Evolutionary conservation across 1,284 basidiomycete genomes (phyloP), one percentile per base, ranked within the genome.

Genomic region (Cryptococcus maquisensis): DNA sequence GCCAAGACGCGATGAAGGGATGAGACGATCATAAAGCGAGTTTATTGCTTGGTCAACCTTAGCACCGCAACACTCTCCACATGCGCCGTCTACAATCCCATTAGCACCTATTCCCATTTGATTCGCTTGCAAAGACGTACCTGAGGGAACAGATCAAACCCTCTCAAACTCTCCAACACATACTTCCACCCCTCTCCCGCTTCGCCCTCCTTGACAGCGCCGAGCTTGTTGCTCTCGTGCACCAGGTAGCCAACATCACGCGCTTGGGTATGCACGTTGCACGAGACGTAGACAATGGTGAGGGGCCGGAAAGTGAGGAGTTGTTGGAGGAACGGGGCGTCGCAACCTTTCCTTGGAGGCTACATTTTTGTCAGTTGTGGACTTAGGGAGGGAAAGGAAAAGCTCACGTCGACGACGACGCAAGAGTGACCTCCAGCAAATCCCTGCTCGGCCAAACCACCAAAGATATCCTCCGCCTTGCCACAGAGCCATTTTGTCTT

Each of bases 101-200:
- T 54, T 39, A 54, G 56, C 47, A 18, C 32, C 26, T n/a, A 28
- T n/a, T 18, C n/a, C 8, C 28, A 32, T 32, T 32, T 37, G n/a
- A n/a, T n/a, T n/a, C n/a, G n/a, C n/a, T n/a, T n/a, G n/a, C n/a
- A n/a, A 39, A 91, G 90, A 53, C 89, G 85, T n/a, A 90, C 93
- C 79, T 95, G 90, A 9, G 92, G 90, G 78, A 96, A 96, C 47
- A 96, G 73, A 78, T 96, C 92, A 61, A 94, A 90, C 20, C 91
- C 92, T 60, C 88, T 77, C 63, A 95, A 67, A 67, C 84, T 88
- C 76, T 91, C 87, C 63, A 95, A 65, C 53, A 80, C 79, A 49
- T 76, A 76, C n/a, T 64, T 63, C 41, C 64, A 64, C 45, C 80
- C 81, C 24, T 44, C 24, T 20, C 15, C 24, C 9, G 3, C 23